A percentile compares a stretch with the other conserved stretches of the same genome.
Conservation (phyloP, 2,329 filamentous ascomycete species). For the Neofusicoccum cordaticola region DNA sequence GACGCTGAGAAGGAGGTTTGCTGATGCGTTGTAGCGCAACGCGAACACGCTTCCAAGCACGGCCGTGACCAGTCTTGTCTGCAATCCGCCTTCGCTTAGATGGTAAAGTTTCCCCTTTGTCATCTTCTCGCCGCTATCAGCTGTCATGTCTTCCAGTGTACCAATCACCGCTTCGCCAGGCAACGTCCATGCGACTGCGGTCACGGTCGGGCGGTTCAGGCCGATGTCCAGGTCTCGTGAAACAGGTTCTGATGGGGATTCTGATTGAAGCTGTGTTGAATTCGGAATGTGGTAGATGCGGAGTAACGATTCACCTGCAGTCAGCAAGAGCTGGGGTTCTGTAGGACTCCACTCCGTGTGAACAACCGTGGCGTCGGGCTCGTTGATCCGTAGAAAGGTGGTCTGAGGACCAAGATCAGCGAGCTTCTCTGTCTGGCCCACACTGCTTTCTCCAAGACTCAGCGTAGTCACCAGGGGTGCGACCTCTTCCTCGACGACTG, state of each 20-base stretch:
- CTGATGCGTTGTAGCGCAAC: constrained; percentile 34
- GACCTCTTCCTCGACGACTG: constrained; percentile 36
- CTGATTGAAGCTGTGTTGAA: constrained; percentile 16
- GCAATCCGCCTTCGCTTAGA: constrained; percentile 26
- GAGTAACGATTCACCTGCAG: constrained; percentile 35
- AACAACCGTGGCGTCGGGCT: constrained; percentile 26
- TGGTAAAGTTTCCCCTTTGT: constrained; percentile 38
- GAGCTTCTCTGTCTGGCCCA: constrained; percentile 37
- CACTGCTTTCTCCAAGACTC: constrained; percentile 36
- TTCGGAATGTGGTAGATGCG: constrained; percentile 31
- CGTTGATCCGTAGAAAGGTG: constrained; percentile 26
- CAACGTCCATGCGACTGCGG: constrained; percentile 36
- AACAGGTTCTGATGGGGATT: background rate
- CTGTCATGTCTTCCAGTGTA: constrained; percentile 33
- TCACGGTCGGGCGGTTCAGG: constrained; percentile 31
- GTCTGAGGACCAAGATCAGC: constrained; percentile 31
- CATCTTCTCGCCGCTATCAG: constrained; percentile 37
- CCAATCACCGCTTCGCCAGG: constrained; percentile 34
- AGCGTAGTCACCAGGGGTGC: constrained; percentile 35
- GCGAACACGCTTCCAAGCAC: constrained; percentile 37
- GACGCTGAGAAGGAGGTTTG: constrained; percentile 34
- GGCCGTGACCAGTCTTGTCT: constrained; percentile 34
- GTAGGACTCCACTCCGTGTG: constrained; percentile 37
- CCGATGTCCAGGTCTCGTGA: constrained; percentile 22
- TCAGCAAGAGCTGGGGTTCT: constrained; percentile 30